A percentile compares a stretch with the other conserved stretches of the same genome.
Evolutionary conservation across 768 basidiomycete species (phyloP).

Genomic region (Omphalotus guepiniiformis): DNA sequence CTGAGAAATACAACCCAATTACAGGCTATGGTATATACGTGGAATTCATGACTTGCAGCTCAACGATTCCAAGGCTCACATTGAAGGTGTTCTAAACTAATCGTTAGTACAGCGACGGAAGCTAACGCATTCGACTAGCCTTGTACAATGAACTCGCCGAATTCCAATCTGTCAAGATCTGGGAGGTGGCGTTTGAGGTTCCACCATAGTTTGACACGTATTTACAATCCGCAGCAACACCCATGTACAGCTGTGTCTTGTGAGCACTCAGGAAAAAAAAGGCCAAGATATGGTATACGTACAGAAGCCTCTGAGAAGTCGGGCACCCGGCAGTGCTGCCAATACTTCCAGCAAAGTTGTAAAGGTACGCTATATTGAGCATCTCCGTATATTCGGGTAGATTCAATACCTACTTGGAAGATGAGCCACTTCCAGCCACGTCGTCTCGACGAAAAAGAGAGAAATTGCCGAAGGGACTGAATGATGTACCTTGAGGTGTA

Average conservation of each 20-base stretch:
- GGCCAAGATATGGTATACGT: conserved; percentile 19
- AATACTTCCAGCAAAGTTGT: conserved; percentile 66
- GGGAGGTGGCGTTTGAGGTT: conserved; percentile 60
- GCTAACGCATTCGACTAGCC: too few relatives aligned
- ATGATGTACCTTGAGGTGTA: conserved; percentile 26
- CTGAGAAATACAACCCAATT: conserved; percentile 6
- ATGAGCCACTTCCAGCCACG: conserved; percentile 46
- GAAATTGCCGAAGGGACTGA: conserved; percentile 31
- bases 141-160: conserved; percentile 72
- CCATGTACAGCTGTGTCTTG: conserved; percentile 59
- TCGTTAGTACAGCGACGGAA: too few relatives aligned
- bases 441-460: conserved; percentile 47
- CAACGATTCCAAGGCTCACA: conserved; percentile 77
- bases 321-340: conserved; percentile 72
- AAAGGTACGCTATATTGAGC: too few relatives aligned
- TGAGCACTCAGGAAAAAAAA: neutral
- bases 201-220: conserved; percentile 66
- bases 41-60: conserved; percentile 66
- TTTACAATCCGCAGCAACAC: conserved; percentile 84
- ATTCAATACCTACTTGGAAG: conserved; percentile 44
- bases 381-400: too few relatives aligned
- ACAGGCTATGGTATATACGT: conserved; percentile 27
- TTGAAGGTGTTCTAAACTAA: conserved; percentile 82
- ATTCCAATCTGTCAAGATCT: conserved; percentile 79
- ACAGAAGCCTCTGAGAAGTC: conserved; percentile 64